Evolutionary conservation across 2,329 filamentous ascomycete species (phyloP).

Genomic region (Colletotrichum plurivorum): DNA sequence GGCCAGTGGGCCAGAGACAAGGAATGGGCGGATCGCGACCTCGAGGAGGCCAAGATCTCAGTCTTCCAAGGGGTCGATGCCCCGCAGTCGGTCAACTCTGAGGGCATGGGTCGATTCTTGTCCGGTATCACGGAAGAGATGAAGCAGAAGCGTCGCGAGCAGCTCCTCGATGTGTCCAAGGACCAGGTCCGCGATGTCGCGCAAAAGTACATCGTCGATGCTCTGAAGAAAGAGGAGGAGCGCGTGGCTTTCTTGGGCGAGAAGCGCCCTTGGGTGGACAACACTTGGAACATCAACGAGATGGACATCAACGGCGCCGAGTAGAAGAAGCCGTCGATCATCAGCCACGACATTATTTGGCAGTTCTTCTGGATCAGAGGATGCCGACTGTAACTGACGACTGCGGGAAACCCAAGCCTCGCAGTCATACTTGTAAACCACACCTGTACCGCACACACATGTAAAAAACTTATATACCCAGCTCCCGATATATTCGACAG

Average conservation of each 20-base stretch:
- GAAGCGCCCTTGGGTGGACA: constrained; percentile 84
- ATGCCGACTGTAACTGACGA: not conserved
- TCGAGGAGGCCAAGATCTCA: constrained; percentile 96
- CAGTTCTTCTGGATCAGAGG: not conserved
- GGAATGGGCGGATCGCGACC: constrained; percentile 84
- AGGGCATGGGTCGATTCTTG: constrained; percentile 89
- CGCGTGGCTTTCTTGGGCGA: constrained; percentile 84
- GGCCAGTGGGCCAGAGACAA: constrained; percentile 88
- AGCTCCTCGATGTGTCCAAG: constrained; percentile 87
- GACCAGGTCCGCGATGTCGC: constrained; percentile 86
- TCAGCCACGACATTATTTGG: not conserved
- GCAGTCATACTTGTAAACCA: constrained; percentile 26
- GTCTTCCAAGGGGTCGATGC: constrained; percentile 95
- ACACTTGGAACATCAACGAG: constrained; percentile 81
- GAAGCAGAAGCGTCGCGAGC: constrained; percentile 86
- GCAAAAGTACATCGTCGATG: constrained; percentile 83
- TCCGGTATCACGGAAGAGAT: constrained; percentile 89
- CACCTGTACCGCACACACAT: constrained; percentile 33
- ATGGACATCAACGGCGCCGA: constrained; percentile 73
- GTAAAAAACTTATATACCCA: constrained; percentile 39
- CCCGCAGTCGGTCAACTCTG: constrained; percentile 86
- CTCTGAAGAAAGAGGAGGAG: constrained; percentile 70
- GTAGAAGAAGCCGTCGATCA: constrained; percentile 40
- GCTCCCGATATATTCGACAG: constrained; percentile 26
- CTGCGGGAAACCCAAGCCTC: not conserved